Evolutionary conservation across 129 eudicot species (phyloP).

Genomic region (Flaveria trinervia): DNA sequence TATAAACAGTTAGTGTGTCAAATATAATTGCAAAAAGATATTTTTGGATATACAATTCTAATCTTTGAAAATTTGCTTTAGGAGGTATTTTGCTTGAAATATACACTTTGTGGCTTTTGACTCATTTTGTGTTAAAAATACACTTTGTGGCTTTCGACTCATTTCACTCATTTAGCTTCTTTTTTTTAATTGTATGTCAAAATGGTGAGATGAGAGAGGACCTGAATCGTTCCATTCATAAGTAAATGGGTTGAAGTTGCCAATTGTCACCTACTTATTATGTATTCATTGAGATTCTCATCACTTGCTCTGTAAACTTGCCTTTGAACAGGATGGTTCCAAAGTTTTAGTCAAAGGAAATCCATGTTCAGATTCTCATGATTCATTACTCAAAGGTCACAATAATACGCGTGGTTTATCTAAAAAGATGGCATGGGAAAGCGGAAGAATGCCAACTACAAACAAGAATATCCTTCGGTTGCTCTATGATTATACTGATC

Average conservation of each 20-base stretch:
- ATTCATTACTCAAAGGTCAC: slow-evolving; percentile 52
- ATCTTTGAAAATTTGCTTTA: background rate
- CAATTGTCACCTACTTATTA: background rate
- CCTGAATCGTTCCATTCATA: background rate
- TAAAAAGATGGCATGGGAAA: slow-evolving; percentile 70
- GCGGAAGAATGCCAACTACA: slow-evolving; percentile 65
- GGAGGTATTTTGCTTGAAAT: background rate
- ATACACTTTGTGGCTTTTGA: background rate
- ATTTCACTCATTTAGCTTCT: background rate
- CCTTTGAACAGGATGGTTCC: slow-evolving; percentile 80
- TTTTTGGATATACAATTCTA: background rate
- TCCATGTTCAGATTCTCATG: slow-evolving; percentile 64
- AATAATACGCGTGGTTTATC: slow-evolving; percentile 62
- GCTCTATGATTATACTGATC: slow-evolving; percentile 66
- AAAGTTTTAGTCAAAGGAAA: slow-evolving; percentile 75
- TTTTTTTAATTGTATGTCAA: background rate
- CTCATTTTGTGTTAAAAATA: background rate
- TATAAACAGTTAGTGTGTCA: background rate
- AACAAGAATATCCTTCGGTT: slow-evolving; percentile 48
- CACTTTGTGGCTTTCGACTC: background rate
- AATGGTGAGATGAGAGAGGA: background rate
- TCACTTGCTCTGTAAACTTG: slow-evolving; percentile 11
- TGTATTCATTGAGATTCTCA: slow-evolving; percentile 7
- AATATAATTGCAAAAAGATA: background rate
- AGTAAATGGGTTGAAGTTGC: slow-evolving; percentile 14